These are phyloP conservation scores for Fusarium annulatum DNA, from an alignment of 2,329 filamentous ascomycete genomes.

Conservation along the genomic window DNA sequence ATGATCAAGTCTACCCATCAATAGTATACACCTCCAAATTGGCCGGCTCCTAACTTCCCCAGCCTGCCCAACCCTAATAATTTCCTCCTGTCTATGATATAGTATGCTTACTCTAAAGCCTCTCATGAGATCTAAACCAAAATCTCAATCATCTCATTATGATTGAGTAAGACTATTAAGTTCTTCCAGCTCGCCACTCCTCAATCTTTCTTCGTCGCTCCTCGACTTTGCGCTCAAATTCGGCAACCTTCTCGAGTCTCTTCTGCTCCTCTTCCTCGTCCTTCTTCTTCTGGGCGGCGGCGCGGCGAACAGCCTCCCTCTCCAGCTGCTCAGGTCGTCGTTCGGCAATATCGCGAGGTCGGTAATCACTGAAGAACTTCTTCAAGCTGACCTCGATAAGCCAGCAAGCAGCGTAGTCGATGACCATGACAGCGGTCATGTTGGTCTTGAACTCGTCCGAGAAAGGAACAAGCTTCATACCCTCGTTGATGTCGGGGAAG, in stretches of 20 bases:
- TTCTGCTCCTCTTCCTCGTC: slow-evolving; percentile 65
- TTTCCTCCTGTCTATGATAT: slow-evolving; percentile 25
- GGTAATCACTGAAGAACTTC: slow-evolving; percentile 86
- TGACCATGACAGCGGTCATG: slow-evolving; percentile 84
- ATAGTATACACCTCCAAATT: slow-evolving; percentile 29
- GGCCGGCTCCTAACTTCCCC: neutral
- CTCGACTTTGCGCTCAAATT: slow-evolving; percentile 68
- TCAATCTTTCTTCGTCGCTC: slow-evolving; percentile 61
- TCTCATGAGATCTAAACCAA: slow-evolving; percentile 18
- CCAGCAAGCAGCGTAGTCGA: slow-evolving; percentile 90
- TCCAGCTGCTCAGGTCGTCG: slow-evolving; percentile 87
- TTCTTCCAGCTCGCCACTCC: slow-evolving; percentile 56
- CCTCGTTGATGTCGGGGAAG: slow-evolving; percentile 92
- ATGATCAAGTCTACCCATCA: slow-evolving; percentile 35
- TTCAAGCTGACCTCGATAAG: slow-evolving; percentile 89
- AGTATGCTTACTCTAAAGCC: slow-evolving; percentile 26
- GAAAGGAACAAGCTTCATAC: slow-evolving; percentile 93
- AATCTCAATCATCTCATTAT: neutral
- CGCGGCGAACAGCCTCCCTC: slow-evolving; percentile 74
- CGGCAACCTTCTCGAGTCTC: slow-evolving; percentile 65
- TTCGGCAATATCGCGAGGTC: slow-evolving; percentile 91
- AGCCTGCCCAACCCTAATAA: neutral
- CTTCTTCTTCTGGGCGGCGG: slow-evolving; percentile 58
- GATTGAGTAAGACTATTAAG: neutral
- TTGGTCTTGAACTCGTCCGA: slow-evolving; percentile 87